phyloP scores from a whole-genome alignment of 2,329 filamentous ascomycete species.

The Phyllosticta paracitricarpa region DNA sequence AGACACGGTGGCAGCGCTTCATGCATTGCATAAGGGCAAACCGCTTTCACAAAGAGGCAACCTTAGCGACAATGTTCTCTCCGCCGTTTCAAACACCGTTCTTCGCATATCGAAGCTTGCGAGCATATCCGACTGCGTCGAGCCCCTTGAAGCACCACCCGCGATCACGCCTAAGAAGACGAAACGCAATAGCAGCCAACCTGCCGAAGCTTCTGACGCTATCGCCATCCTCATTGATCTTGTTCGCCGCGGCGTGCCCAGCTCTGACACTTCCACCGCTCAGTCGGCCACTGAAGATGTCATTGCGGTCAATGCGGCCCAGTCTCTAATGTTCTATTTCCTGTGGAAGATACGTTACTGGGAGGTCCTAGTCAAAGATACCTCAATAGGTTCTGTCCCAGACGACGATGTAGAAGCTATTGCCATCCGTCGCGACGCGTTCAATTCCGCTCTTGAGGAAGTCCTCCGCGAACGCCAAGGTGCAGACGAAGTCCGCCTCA shows the following conservation, averaged over 20 bases:
- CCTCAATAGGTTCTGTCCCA: slow-evolving; percentile 36
- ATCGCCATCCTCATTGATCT: slow-evolving; percentile 65
- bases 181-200: slow-evolving; percentile 3
- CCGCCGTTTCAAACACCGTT: slow-evolving; percentile 62
- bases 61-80: slow-evolving; percentile 54
- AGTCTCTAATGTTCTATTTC: slow-evolving; percentile 76
- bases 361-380: slow-evolving; percentile 24
- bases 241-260: slow-evolving; percentile 61
- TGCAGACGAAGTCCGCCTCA: slow-evolving; percentile 68
- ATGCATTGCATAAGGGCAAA: slow-evolving; percentile 56
- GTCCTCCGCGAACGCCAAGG: slow-evolving; percentile 45
- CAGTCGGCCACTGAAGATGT: slow-evolving; percentile 71
- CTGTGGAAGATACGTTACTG: slow-evolving; percentile 74
- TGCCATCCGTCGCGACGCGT: slow-evolving; percentile 41
- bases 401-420: slow-evolving; percentile 50
- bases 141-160: slow-evolving; percentile 54
- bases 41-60: slow-evolving; percentile 64
- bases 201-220: slow-evolving; percentile 24
- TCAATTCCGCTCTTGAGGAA: slow-evolving; percentile 37
- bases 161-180: slow-evolving; percentile 34
- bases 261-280: slow-evolving; percentile 54
- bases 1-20: slow-evolving; percentile 63
- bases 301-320: slow-evolving; percentile 65
- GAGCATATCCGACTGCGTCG: slow-evolving; percentile 66
- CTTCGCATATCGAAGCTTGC: slow-evolving; percentile 73